These are phyloP conservation scores for Cyathus striatus DNA, from an alignment of 768 basidiomycete species.

Conservation along the genomic window DNA sequence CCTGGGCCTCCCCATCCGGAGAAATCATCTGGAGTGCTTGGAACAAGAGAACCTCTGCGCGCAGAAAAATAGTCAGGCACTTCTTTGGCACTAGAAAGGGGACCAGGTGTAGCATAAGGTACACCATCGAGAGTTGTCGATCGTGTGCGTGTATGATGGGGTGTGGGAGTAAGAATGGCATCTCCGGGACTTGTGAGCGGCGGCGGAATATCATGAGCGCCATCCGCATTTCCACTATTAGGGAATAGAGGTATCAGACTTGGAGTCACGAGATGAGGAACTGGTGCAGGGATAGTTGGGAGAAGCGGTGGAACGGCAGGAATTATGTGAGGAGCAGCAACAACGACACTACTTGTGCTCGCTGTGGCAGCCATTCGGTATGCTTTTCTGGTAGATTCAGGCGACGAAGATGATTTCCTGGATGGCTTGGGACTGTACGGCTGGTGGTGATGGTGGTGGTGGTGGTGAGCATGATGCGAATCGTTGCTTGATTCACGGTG, in stretches of 20 bases:
- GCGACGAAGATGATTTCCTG: constrained; percentile 18
- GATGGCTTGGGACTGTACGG: constrained; percentile 1
- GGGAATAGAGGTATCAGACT: no score
- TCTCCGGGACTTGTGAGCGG: constrained; percentile 36
- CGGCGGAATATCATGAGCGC: constrained; percentile 27
- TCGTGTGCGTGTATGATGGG: constrained; percentile 24
- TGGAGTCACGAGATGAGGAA: constrained; percentile 1
- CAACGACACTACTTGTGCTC: no score
- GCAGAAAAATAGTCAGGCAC: constrained; percentile 49
- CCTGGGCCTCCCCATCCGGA: constrained; percentile 33
- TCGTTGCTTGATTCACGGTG: background rate
- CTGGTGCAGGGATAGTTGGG: no score
- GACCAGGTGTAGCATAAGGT: constrained; percentile 10
- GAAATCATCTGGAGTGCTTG: constrained; percentile 43
- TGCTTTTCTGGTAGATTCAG: constrained; percentile 15
- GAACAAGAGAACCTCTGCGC: constrained; percentile 39
- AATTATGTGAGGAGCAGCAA: no score
- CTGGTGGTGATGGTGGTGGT: background rate
- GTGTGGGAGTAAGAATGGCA: constrained; percentile 18
- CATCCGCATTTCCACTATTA: constrained; percentile 18
- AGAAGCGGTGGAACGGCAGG: no score
- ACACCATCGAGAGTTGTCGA: constrained; percentile 39
- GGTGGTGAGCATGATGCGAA: no score
- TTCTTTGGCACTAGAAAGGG: constrained; percentile 13
- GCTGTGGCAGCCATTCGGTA: no score